Percentiles rank a stretch among this genome's conserved stretches.
Conservation (phyloP, 2,329 filamentous ascomycete genomes). For the Cladophialophora psammophila region DNA sequence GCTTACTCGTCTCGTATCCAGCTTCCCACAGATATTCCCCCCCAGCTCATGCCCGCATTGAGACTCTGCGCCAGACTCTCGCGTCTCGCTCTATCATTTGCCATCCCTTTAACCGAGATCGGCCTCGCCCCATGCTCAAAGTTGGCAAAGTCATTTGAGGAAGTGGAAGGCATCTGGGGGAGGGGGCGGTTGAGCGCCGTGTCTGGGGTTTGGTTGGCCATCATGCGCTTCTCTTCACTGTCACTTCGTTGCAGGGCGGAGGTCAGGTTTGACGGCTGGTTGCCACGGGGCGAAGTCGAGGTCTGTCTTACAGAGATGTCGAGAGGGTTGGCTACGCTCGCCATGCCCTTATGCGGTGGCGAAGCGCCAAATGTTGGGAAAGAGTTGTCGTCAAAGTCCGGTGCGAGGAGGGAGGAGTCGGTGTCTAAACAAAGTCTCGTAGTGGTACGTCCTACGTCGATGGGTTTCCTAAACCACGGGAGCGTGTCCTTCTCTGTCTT, state of each 20-base stretch:
- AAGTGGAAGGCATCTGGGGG: conserved; percentile 42
- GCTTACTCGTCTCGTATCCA: conserved; percentile 99
- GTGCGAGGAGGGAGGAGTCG: conserved; percentile 44
- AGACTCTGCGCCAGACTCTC: conserved; percentile 69
- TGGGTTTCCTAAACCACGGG: conserved; percentile 55
- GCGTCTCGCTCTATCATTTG: conserved; percentile 58
- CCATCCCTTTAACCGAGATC: conserved; percentile 62
- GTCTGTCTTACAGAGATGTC: conserved; percentile 66
- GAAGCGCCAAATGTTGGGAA: conserved; percentile 52
- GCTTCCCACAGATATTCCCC: conserved; percentile 92
- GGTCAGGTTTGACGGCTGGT: conserved; percentile 69
- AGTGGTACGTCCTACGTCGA: conserved; percentile 48
- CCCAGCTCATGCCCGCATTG: conserved; percentile 91
- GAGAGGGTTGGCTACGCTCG: conserved; percentile 62
- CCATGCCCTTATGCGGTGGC: conserved; percentile 44
- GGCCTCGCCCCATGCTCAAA: conserved; percentile 60
- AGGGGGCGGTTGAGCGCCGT: conserved; percentile 34
- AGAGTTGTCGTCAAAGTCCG: conserved; percentile 47
- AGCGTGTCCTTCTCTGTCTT: conserved; percentile 51
- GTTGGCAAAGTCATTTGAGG: conserved; percentile 34
- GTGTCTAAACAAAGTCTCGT: conserved; percentile 50
- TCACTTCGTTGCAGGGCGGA: conserved; percentile 64
- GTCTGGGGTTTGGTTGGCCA: conserved; percentile 29
- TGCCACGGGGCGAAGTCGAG: conserved; percentile 65
- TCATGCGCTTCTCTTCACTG: conserved; percentile 48